Conservation (phyloP, 129 eudicot species). For the Artemisia argyi region DNA sequence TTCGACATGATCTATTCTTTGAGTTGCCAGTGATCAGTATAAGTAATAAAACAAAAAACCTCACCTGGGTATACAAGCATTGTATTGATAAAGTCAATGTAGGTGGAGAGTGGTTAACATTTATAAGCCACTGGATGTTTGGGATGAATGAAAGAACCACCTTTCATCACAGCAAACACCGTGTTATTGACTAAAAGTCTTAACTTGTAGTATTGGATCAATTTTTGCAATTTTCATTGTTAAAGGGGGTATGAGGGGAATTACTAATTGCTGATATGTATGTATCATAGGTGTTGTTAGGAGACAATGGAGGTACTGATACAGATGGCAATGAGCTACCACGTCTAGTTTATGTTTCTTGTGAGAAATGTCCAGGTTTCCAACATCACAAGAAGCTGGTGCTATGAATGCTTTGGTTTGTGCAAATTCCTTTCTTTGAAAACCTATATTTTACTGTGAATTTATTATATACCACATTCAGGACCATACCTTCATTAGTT, state of each 20-base stretch:
- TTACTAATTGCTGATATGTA: background rate
- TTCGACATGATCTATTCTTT: too few species aligned
- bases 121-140: too few species aligned
- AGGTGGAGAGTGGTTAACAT: too few species aligned
- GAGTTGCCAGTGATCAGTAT: too few species aligned
- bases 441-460: background rate
- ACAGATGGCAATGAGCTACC: slow-evolving; percentile 61
- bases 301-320: slow-evolving; percentile 60
- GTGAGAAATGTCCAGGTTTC: slow-evolving; percentile 72
- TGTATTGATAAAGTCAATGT: too few species aligned
- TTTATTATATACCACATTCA: too few species aligned
- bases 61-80: too few species aligned
- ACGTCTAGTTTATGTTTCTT: slow-evolving; percentile 62
- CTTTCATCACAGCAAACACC: too few species aligned
- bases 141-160: too few species aligned
- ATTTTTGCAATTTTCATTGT: too few species aligned
- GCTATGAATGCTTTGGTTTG: slow-evolving; percentile 71
- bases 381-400: slow-evolving; percentile 71
- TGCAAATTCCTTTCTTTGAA: background rate
- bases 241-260: background rate
- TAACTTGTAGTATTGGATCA: too few species aligned
- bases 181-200: background rate
- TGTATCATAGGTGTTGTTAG: slow-evolving; percentile 51
- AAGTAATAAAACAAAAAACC: too few species aligned
- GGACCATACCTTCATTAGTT: background rate